phyloP scores from a whole-genome alignment of 768 basidiomycete species.

The Saitozyma podzolica region DNA sequence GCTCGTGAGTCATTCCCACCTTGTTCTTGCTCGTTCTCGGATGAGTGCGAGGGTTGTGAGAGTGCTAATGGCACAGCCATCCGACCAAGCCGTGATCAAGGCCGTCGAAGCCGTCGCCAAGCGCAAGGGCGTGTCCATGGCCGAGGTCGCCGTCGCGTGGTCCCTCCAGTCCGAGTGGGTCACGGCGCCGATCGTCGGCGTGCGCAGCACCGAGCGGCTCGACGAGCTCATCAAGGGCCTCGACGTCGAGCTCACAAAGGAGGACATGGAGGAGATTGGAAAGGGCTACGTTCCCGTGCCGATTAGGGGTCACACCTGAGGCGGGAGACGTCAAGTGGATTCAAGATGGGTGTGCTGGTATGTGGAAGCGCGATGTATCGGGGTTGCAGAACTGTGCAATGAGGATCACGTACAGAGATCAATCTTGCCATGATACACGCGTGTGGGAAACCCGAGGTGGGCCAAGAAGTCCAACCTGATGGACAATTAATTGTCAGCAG shows the following conservation, averaged over 20 bases:
- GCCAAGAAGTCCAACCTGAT: too few species aligned
- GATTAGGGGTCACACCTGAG: too few species aligned
- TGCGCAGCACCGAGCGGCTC: slow-evolving; percentile 60
- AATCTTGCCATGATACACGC: too few species aligned
- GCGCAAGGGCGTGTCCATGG: slow-evolving; percentile 61
- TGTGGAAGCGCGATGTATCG: too few species aligned
- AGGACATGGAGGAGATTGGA: slow-evolving; percentile 63
- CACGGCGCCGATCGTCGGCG: slow-evolving; percentile 64
- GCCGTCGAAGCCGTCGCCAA: slow-evolving; percentile 64
- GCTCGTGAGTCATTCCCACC: slow-evolving; percentile 7
- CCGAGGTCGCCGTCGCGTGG: slow-evolving; percentile 61
- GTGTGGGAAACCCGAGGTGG: too few species aligned
- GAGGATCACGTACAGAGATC: too few species aligned
- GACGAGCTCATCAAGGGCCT: slow-evolving; percentile 60
- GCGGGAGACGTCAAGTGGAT: too few species aligned
- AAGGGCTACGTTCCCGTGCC: slow-evolving; percentile 32
- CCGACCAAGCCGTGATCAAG: slow-evolving; percentile 27
- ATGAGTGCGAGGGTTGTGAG: too few species aligned
- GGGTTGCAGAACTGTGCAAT: too few species aligned
- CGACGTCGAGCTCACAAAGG: slow-evolving; percentile 59
- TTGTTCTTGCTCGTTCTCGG: too few species aligned
- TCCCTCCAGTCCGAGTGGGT: slow-evolving; percentile 57
- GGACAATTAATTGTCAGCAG: too few species aligned
- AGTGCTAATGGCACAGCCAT: not conserved
- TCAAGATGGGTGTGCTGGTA: too few species aligned